A percentile compares a stretch with the other conserved stretches of the same genome.
These are phyloP conservation scores for Murraya koenigii DNA, from an alignment of 345 rosid genomes.

Conservation along the genomic window DNA sequence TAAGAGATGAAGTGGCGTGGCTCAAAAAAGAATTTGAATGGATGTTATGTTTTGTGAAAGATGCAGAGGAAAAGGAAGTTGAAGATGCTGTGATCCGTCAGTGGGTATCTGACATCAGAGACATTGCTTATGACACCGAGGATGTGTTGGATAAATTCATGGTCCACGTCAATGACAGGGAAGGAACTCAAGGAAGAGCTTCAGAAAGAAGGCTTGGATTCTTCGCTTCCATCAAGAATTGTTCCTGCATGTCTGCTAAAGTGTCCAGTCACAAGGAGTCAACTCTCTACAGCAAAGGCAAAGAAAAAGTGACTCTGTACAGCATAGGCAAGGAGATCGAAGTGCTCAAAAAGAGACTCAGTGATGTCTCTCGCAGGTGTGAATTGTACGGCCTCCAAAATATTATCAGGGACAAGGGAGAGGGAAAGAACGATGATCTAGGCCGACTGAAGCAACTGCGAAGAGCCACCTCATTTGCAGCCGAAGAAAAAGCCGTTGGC, in stretches of 20 bases:
- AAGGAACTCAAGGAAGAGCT: background rate
- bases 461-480: background rate
- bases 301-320: background rate
- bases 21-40: constrained; percentile 30
- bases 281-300: background rate
- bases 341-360: background rate
- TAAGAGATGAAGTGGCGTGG: constrained; percentile 18
- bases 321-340: background rate
- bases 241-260: background rate
- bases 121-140: constrained; percentile 34
- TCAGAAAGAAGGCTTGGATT: background rate
- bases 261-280: background rate
- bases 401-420: background rate
- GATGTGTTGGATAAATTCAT: constrained; percentile 27
- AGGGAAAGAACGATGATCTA: background rate
- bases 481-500: constrained; percentile 16
- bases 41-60: constrained; percentile 29
- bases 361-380: background rate
- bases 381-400: background rate
- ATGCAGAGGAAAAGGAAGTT: constrained; percentile 33
- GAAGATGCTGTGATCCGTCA: constrained; percentile 27
- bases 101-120: constrained; percentile 34
- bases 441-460: background rate
- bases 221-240: background rate
- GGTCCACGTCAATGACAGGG: no score